Evolutionary conservation across 2,329 filamentous ascomycete species (phyloP).

Genomic region (Exserohilum turcica): DNA sequence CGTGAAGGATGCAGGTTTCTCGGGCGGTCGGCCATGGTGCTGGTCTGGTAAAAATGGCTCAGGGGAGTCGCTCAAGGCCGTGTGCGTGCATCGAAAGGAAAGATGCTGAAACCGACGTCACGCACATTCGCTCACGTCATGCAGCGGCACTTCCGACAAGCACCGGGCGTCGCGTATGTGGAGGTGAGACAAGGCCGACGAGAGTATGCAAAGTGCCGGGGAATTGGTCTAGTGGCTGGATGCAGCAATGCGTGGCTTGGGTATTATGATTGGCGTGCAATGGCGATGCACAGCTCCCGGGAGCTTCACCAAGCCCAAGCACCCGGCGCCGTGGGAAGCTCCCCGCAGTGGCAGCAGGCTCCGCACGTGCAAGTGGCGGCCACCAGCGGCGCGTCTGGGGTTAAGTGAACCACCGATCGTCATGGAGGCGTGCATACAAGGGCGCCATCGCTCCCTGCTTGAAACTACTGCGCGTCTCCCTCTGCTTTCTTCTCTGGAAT

Average conservation of each 20-base stretch:
- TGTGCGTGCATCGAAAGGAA: constrained; percentile 33
- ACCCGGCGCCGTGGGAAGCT: constrained; percentile 8
- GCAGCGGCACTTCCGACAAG: constrained; percentile 14
- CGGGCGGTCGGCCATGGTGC: constrained; percentile 39
- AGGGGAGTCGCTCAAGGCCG: constrained; percentile 23
- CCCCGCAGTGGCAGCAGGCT: constrained; percentile 11
- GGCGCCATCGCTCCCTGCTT: constrained; percentile 1
- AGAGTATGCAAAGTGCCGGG: not conserved
- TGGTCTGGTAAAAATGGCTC: constrained; percentile 11
- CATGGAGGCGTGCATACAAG: constrained; percentile 11
- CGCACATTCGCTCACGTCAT: constrained; percentile 42
- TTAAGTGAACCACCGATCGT: constrained; percentile 14
- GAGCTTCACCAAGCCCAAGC: not conserved
- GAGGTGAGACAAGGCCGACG: not conserved
- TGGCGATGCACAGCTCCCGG: not conserved
- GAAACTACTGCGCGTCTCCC: not conserved
- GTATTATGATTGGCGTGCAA: not conserved
- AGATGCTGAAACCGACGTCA: constrained; percentile 26
- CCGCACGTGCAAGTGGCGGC: constrained; percentile 17
- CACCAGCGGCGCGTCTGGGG: constrained; percentile 6
- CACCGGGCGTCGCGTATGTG: constrained; percentile 1
- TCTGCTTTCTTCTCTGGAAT: not conserved
- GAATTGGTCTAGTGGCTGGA: not conserved
- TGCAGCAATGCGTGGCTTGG: constrained; percentile 3
- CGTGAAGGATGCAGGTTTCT: constrained; percentile 50